phyloP scores from a whole-genome alignment of 768 basidiomycete genomes.

The Lactifluus piperatus region DNA sequence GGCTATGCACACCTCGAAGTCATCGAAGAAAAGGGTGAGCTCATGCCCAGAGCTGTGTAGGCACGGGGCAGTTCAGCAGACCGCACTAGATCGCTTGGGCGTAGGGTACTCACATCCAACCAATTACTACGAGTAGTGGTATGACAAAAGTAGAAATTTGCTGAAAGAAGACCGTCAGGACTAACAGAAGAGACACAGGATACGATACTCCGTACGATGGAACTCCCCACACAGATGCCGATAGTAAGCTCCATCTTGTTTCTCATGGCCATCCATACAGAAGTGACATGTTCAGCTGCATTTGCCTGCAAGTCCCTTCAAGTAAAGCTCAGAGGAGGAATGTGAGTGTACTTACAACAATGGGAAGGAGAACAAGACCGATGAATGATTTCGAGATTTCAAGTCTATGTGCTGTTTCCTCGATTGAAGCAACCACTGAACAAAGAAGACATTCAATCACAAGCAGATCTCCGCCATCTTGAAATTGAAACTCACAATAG shows the following conservation, averaged over 20 bases:
- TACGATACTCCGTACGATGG: constrained; percentile 45
- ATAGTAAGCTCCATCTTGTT: constrained; percentile 67
- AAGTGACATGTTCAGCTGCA: constrained; percentile 78
- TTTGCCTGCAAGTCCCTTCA: constrained; percentile 44
- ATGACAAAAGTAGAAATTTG: constrained; percentile 86
- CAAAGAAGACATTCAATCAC: neutral
- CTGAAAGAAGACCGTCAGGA: constrained; percentile 27
- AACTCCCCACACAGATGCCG: constrained; percentile 71
- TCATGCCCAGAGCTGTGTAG: constrained; percentile 50
- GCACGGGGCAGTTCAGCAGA: constrained; percentile 9
- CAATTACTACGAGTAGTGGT: constrained; percentile 79
- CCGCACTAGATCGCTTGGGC: constrained; percentile 9
- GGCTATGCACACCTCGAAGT: constrained; percentile 57
- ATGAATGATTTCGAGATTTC: constrained; percentile 79
- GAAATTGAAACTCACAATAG: constrained; percentile 50
- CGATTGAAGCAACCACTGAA: constrained; percentile 82
- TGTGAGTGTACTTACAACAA: constrained; percentile 50
- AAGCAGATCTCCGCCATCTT: neutral
- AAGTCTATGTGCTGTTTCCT: constrained; percentile 79
- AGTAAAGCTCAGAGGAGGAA: neutral
- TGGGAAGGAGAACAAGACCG: constrained; percentile 77
- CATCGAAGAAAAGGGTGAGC: constrained; percentile 73
- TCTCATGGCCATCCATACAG: constrained; percentile 86
- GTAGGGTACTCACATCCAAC: constrained; percentile 60
- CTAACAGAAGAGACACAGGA: neutral